These are phyloP conservation scores for Euphorbia celastroides DNA, from an alignment of 441 rosid genomes.

Conservation along the genomic window DNA sequence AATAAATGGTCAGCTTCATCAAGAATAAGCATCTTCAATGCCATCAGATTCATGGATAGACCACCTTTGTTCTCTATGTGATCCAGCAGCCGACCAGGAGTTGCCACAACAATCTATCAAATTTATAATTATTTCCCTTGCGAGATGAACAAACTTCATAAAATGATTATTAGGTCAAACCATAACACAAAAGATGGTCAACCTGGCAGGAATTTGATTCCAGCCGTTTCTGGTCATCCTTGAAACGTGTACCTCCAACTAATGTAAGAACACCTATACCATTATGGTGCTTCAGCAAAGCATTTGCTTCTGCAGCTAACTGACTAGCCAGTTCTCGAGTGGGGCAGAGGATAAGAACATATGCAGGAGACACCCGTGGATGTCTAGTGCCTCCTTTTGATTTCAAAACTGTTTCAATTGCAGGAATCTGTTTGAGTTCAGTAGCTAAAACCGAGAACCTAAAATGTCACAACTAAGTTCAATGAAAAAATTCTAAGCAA, in stretches of 20 bases:
- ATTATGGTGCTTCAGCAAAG: conserved; percentile 70
- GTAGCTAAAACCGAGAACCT: conserved; percentile 30
- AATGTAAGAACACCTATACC: conserved; percentile 79
- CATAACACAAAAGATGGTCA: conserved; percentile 20
- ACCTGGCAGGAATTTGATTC: conserved; percentile 92
- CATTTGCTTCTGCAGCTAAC: conserved; percentile 91
- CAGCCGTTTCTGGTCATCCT: conserved; percentile 78
- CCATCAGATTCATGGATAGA: conserved; percentile 74
- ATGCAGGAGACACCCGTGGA: conserved; percentile 48
- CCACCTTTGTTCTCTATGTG: conserved; percentile 86
- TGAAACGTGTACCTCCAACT: conserved; percentile 87
- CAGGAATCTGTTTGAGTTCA: conserved; percentile 91
- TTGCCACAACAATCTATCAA: conserved; percentile 48
- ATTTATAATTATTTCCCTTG: background rate
- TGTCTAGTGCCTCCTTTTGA: conserved; percentile 32
- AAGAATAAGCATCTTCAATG: conserved; percentile 74
- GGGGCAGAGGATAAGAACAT: conserved; percentile 82
- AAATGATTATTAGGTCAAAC: conserved; percentile 8
- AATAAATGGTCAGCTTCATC: conserved; percentile 94
- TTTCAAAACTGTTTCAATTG: conserved; percentile 93
- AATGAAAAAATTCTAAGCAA: conserved; percentile 17
- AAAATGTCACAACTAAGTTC: conserved; percentile 19
- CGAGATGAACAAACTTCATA: background rate
- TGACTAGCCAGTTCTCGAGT: conserved; percentile 96
- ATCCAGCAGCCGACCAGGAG: conserved; percentile 94